Evolutionary conservation across 805 yeast species (phyloP).

Genomic region (Trichomonascus vanleenenianus): DNA sequence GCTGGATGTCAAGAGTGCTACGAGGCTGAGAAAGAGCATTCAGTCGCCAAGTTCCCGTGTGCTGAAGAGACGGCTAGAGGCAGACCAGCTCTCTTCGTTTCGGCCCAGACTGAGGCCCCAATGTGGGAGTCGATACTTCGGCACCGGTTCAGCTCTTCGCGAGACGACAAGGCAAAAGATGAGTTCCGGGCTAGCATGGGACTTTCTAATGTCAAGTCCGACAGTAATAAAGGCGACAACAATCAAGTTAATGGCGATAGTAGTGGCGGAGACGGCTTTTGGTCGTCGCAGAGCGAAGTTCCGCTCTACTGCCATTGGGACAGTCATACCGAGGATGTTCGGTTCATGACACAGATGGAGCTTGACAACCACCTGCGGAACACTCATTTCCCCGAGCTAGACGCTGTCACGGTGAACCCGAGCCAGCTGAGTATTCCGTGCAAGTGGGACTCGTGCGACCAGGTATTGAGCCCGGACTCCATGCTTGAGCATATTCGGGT

Average conservation of each 20-base stretch:
- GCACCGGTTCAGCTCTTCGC: too few species aligned
- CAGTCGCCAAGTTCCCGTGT: too few species aligned
- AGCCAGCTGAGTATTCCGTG: constrained; percentile 1
- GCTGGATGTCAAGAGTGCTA: not conserved
- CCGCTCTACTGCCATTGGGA: constrained; percentile 31
- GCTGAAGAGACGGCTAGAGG: not conserved
- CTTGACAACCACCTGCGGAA: constrained; percentile 23
- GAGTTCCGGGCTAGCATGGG: not conserved
- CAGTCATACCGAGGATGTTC: constrained; percentile 25
- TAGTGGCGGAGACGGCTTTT: not conserved
- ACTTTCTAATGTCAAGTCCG: not conserved
- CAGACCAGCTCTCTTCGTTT: not conserved
- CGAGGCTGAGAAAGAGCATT: constrained; percentile 1
- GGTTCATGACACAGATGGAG: constrained; percentile 22
- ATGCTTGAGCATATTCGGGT: too few species aligned
- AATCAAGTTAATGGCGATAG: too few species aligned
- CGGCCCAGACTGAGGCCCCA: too few species aligned
- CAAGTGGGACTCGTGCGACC: constrained; percentile 31
- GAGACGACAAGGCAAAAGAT: too few species aligned
- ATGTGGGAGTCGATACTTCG: too few species aligned
- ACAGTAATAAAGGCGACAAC: not conserved
- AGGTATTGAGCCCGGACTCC: too few species aligned
- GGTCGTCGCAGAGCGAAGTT: not conserved
- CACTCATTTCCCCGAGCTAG: constrained; percentile 11
- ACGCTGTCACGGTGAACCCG: not conserved